Conservation (phyloP, 2,329 filamentous ascomycete genomes). For the Xylariales sp. region DNA sequence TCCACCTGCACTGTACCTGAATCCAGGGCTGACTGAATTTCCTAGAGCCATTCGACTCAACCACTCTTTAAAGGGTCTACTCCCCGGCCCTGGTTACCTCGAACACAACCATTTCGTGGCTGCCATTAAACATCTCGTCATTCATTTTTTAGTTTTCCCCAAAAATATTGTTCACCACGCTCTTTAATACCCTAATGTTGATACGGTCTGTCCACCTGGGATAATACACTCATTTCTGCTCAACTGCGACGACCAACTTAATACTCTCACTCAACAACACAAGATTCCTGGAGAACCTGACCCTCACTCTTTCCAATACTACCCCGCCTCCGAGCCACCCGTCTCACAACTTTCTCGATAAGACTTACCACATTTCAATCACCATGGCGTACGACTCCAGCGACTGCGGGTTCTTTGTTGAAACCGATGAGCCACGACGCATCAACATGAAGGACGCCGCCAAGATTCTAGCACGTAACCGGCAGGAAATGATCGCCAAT, state of each 20-base stretch:
- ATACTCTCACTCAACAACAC: slow-evolving; percentile 49
- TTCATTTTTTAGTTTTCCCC: slow-evolving; percentile 63
- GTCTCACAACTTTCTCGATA: slow-evolving; percentile 48
- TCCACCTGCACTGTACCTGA: slow-evolving; percentile 38
- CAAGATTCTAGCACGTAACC: slow-evolving; percentile 81
- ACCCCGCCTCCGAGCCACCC: slow-evolving; percentile 45
- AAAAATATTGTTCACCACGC: slow-evolving; percentile 61
- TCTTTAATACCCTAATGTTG: slow-evolving; percentile 71
- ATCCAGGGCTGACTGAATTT: slow-evolving; percentile 45
- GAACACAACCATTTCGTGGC: slow-evolving; percentile 55
- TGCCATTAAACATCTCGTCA: slow-evolving; percentile 64
- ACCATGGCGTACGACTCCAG: slow-evolving; percentile 61
- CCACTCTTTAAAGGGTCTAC: slow-evolving; percentile 59
- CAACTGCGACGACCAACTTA: slow-evolving; percentile 52
- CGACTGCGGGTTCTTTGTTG: slow-evolving; percentile 66
- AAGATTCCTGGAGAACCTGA: slow-evolving; percentile 66
- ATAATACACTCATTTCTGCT: slow-evolving; percentile 58
- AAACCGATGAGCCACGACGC: slow-evolving; percentile 66
- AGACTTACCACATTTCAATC: slow-evolving; percentile 41
- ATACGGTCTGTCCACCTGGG: slow-evolving; percentile 59
- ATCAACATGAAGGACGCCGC: slow-evolving; percentile 80
- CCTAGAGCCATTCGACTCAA: slow-evolving; percentile 52
- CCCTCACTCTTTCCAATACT: slow-evolving; percentile 58
- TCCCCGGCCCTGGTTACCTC: slow-evolving; percentile 56
- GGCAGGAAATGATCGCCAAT: slow-evolving; percentile 87